Evolutionary conservation across 148 eudicot genomes (phyloP).

Genomic region (Talinum fruticosum): DNA sequence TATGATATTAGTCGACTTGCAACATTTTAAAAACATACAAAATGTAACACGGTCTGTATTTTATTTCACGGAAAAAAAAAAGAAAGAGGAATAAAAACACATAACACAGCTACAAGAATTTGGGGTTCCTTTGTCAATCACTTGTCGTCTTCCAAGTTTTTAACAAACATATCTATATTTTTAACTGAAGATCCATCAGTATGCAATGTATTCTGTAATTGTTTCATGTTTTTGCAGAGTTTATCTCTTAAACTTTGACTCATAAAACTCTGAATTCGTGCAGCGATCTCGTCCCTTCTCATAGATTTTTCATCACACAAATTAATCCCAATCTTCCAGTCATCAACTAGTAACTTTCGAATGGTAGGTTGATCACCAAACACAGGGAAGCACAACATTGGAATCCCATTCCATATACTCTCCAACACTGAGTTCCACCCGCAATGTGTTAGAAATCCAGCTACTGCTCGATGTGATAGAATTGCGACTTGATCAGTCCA

Average conservation of each 20-base stretch:
- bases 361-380: slow-evolving; percentile 68
- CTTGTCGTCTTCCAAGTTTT: slow-evolving; percentile 22
- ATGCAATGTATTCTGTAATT: slow-evolving; percentile 34
- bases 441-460: slow-evolving; percentile 71
- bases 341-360: slow-evolving; percentile 63
- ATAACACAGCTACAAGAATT: too few relatives aligned
- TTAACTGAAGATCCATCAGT: slow-evolving; percentile 47
- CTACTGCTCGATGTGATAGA: slow-evolving; percentile 40
- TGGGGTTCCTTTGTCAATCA: too few relatives aligned
- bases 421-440: slow-evolving; percentile 82
- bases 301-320: slow-evolving; percentile 30
- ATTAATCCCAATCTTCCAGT: slow-evolving; percentile 68
- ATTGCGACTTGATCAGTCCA: slow-evolving; percentile 66
- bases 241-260: slow-evolving; percentile 17
- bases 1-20: too few relatives aligned
- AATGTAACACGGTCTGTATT: too few relatives aligned
- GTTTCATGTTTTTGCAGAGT: slow-evolving; percentile 20
- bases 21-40: too few relatives aligned
- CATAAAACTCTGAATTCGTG: slow-evolving; percentile 45
- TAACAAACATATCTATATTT: slow-evolving; percentile 40
- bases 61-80: too few relatives aligned
- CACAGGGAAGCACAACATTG: slow-evolving; percentile 63
- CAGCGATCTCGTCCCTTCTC: slow-evolving; percentile 33
- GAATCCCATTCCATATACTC: slow-evolving; percentile 58
- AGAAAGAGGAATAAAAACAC: too few relatives aligned